Conservation (phyloP, 805 yeast species). For the Kluyveromyces starmeri region DNA sequence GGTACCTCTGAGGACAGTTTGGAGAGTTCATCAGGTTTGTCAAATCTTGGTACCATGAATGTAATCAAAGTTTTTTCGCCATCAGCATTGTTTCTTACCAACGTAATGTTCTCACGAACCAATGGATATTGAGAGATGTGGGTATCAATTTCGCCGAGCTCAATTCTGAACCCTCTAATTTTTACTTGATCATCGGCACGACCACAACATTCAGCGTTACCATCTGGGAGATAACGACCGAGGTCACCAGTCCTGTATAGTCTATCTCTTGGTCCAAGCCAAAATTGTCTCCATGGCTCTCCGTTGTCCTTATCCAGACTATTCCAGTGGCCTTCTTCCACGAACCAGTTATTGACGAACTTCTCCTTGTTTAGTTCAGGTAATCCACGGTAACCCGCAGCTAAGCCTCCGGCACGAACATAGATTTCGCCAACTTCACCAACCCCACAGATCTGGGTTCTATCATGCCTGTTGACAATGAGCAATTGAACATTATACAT, state of each 20-base stretch:
- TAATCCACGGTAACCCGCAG: constrained; percentile 90
- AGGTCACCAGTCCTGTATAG: constrained; percentile 95
- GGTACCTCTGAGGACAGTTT: constrained; percentile 37
- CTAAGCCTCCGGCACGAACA: constrained; percentile 95
- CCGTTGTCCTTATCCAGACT: constrained; percentile 43
- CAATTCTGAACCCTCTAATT: constrained; percentile 97
- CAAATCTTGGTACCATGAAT: constrained; percentile 77
- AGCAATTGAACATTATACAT: constrained; percentile 91
- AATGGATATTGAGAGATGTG: constrained; percentile 88
- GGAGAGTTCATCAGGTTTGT: constrained; percentile 38
- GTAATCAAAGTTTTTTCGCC: constrained; percentile 89
- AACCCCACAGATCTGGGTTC: constrained; percentile 88
- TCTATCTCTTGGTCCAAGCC: constrained; percentile 94
- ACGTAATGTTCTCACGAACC: constrained; percentile 86
- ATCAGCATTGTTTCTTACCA: constrained; percentile 85
- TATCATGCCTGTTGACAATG: constrained; percentile 85
- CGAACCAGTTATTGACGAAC: constrained; percentile 88
- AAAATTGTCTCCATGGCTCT: constrained; percentile 61
- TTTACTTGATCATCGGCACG: constrained; percentile 99
- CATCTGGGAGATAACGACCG: constrained; percentile 94
- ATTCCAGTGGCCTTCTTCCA: constrained; percentile 54
- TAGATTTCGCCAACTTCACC: constrained; percentile 99
- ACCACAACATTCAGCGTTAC: constrained; percentile 96
- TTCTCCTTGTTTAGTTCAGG: constrained; percentile 85
- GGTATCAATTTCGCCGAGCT: constrained; percentile 96